phyloP scores from a whole-genome alignment of 1,284 basidiomycete species.

The Naganishia cerealis region DNA sequence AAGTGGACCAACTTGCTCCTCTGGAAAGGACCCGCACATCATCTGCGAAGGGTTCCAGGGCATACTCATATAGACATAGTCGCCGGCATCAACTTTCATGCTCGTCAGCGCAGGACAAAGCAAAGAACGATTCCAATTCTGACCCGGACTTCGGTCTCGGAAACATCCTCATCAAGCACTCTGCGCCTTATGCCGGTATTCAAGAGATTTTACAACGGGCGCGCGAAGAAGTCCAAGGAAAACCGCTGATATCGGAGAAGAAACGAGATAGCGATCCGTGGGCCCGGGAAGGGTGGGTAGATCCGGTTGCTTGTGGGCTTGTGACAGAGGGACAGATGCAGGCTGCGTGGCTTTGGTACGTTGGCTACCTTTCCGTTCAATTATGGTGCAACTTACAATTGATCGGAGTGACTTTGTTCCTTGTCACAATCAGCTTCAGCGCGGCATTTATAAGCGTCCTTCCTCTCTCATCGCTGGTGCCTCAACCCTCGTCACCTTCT shows the following conservation, averaged over 20 bases:
- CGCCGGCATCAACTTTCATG: neutral
- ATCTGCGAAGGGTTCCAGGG: too few species aligned
- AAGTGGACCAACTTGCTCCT: neutral
- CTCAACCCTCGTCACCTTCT: neutral
- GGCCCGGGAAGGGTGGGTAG: neutral
- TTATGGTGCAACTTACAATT: neutral
- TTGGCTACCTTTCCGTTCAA: neutral
- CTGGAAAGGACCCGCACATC: neutral
- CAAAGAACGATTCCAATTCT: neutral
- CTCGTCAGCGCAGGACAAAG: neutral
- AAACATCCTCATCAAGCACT: neutral
- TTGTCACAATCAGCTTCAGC: neutral
- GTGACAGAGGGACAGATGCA: conserved; percentile 3
- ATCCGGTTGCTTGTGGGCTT: neutral
- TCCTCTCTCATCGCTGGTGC: neutral
- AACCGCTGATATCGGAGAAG: neutral
- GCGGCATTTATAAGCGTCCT: conserved; percentile 1
- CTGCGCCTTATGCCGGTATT: neutral
- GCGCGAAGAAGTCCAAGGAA: neutral
- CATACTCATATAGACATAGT: too few species aligned
- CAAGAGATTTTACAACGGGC: neutral
- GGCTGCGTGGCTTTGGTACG: conserved; percentile 3
- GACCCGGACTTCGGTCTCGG: neutral
- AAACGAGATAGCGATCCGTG: neutral
- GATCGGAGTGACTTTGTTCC: neutral